These are phyloP conservation scores for Podospora pseudopauciseta DNA, from an alignment of 495 filamentous ascomycete genomes.

Conservation along the genomic window DNA sequence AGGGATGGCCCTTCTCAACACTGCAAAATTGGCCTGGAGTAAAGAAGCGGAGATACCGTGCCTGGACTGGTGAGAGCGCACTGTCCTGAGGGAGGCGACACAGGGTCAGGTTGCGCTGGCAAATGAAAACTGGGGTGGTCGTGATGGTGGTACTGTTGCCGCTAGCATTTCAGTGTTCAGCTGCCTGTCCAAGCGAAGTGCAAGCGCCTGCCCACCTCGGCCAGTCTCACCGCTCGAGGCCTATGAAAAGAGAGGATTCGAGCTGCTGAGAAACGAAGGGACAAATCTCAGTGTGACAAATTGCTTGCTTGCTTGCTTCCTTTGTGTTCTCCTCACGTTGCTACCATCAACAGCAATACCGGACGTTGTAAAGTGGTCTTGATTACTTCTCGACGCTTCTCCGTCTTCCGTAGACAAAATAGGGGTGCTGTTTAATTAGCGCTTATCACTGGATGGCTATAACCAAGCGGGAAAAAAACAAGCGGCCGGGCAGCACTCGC, in stretches of 20 bases:
- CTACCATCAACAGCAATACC: not conserved
- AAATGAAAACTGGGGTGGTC: slow-evolving; percentile 4
- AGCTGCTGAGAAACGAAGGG: not conserved
- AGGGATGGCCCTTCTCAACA: slow-evolving; percentile 14
- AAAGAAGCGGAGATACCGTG: slow-evolving; percentile 14
- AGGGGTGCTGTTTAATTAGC: slow-evolving; percentile 7
- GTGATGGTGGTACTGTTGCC: not conserved
- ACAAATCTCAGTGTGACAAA: not conserved
- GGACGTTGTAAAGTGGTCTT: not conserved
- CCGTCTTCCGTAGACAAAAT: not conserved
- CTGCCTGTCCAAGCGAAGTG: not conserved
- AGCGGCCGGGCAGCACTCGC: not conserved
- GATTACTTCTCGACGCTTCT: no score
- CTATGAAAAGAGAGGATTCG: not conserved
- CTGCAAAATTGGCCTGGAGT: not conserved
- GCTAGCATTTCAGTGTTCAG: slow-evolving; percentile 1
- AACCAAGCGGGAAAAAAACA: slow-evolving; percentile 8
- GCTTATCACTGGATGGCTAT: not conserved
- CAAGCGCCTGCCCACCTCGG: not conserved
- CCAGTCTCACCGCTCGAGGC: not conserved
- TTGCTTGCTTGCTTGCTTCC: not conserved
- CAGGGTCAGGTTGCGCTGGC: not conserved
- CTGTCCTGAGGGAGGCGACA: slow-evolving; percentile 2
- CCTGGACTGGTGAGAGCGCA: not conserved
- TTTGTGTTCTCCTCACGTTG: not conserved